Conservation (phyloP, 176 grass and related monocot species). For the Otatea glauca region DNA sequence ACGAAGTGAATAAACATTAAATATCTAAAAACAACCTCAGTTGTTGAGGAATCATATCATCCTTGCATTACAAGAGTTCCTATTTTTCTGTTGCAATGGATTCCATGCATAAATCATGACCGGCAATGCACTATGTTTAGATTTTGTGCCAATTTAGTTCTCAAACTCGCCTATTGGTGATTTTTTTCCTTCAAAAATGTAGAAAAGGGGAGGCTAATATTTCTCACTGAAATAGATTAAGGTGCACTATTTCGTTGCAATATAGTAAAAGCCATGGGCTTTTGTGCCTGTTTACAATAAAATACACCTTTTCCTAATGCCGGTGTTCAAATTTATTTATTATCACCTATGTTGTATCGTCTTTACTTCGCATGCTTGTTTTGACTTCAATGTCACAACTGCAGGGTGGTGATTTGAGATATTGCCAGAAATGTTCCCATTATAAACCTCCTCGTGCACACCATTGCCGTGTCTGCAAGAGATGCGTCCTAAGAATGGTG, state of each 20-base stretch:
- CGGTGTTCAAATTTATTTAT: neutral
- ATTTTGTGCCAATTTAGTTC: neutral
- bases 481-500: slow-evolving; percentile 96
- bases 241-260: neutral
- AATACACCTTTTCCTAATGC: slow-evolving; percentile 10
- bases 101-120: neutral
- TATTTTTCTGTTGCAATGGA: neutral
- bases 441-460: slow-evolving; percentile 93
- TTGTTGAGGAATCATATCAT: slow-evolving; percentile 4
- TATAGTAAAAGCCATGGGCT: neutral
- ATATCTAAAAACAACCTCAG: neutral
- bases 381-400: slow-evolving; percentile 37
- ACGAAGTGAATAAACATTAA: neutral
- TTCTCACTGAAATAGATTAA: slow-evolving; percentile 12
- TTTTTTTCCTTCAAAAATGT: slow-evolving; percentile 9
- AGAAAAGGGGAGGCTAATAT: neutral
- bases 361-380: slow-evolving; percentile 15
- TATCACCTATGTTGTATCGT: neutral
- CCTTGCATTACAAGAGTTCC: slow-evolving; percentile 1
- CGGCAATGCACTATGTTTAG: neutral
- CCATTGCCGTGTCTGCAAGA: slow-evolving; percentile 97
- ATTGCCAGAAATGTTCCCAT: slow-evolving; percentile 92
- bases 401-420: slow-evolving; percentile 95
- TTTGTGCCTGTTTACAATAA: slow-evolving; percentile 17
- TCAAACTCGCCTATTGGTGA: neutral